Evolutionary conservation across 78 protist species (phyloP).

Genomic region (Dictyostelium brefeldianum): DNA sequence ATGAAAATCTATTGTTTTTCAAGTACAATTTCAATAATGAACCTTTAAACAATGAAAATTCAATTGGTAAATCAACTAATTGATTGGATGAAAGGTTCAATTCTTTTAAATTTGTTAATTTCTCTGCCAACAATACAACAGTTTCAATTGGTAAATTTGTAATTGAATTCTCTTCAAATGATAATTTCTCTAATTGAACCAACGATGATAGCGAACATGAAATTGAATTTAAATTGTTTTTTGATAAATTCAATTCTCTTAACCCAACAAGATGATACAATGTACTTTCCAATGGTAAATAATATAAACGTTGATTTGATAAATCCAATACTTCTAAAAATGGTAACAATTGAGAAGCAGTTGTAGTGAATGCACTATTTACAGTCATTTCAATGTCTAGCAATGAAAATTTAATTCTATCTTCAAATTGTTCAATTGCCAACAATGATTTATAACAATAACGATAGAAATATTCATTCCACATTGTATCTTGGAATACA

Average conservation of each 20-base stretch:
- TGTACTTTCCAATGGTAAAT: constrained; percentile 13
- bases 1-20: constrained; percentile 39
- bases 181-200: constrained; percentile 29
- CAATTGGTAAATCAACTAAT: constrained; percentile 35
- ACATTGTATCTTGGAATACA: constrained; percentile 71
- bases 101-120: neutral
- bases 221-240: constrained; percentile 59
- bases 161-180: constrained; percentile 62
- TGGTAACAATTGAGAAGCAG: neutral
- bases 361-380: neutral
- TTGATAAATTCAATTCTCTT: constrained; percentile 33
- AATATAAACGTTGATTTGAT: constrained; percentile 3
- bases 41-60: neutral
- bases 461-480: constrained; percentile 76
- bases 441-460: constrained; percentile 54
- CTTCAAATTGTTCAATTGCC: constrained; percentile 58
- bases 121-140: neutral
- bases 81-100: constrained; percentile 39
- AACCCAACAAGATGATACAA: neutral
- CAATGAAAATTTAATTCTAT: neutral
- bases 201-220: constrained; percentile 11
- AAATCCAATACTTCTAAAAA: constrained; percentile 27
- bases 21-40: neutral
- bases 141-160: constrained; percentile 47
- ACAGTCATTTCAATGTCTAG: constrained; percentile 9